Conservation (phyloP, 139 green algal genomes). For the Chlorella sp. region DNA sequence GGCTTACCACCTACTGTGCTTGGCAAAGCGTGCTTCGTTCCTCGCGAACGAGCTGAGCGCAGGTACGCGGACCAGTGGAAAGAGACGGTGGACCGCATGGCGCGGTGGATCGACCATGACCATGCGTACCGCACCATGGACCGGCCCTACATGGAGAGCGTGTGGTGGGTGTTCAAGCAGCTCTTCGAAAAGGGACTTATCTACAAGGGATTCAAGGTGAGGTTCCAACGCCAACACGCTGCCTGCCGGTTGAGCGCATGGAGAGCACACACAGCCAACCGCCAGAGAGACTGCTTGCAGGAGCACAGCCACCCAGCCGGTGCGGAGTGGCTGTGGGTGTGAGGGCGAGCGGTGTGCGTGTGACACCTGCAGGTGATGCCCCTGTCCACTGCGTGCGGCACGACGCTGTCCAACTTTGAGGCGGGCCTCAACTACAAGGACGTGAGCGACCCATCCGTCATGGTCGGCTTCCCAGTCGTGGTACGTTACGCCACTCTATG, state of each 20-base stretch:
- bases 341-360: too few relatives aligned
- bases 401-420: constrained; percentile 97
- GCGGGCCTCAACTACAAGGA: constrained; percentile 98
- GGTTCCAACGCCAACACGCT: too few relatives aligned
- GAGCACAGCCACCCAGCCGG: too few relatives aligned
- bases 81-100: constrained; percentile 84
- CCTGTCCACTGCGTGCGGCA: constrained; percentile 92
- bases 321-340: too few relatives aligned
- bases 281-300: too few relatives aligned
- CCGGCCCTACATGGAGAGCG: constrained; percentile 92
- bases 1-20: too few relatives aligned
- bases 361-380: too few relatives aligned
- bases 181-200: constrained; percentile 93
- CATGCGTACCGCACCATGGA: constrained; percentile 99
- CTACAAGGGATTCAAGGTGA: constrained; percentile 98
- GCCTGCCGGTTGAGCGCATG: too few relatives aligned
- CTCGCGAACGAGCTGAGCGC: too few relatives aligned
- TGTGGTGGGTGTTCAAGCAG: constrained; percentile 98
- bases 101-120: constrained; percentile 99
- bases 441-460: constrained; percentile 52
- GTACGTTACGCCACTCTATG: too few relatives aligned
- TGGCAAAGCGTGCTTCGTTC: too few relatives aligned
- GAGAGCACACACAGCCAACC: too few relatives aligned
- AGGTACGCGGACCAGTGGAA: constrained; percentile 96
- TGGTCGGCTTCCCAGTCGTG: constrained; percentile 75